Base-by-base conservation (phyloP, 257 asterid species). In the Przewalskia tangutica region DNA sequence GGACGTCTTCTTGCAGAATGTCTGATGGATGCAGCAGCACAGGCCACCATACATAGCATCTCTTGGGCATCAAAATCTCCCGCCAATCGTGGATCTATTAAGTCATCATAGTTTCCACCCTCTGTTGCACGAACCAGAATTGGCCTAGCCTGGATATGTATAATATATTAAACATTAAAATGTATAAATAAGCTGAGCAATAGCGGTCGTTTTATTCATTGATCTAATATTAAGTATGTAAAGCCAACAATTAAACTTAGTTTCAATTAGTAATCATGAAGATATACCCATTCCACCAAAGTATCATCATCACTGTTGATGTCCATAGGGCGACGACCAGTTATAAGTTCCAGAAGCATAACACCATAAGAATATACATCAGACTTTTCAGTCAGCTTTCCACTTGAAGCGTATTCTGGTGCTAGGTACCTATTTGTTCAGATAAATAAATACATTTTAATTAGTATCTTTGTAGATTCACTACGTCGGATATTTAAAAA, bases 361-460 rank as follows among this genome's bases (percentile, higher is more conserved):
- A 95, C 85, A 6, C 98, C 98, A 17, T 85, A 95, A 3, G 98
- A 95, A 86, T 89, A 95, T 6, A 93, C 92, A n/a, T 95, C 99
- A 1, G 99, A 95, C 67, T 93, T 95, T 76, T 95, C 99, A 1
- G 97, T 95, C 11, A 95, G 85, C 85, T 95, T 95, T 7, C 98
- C 98, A 17, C 95, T 95, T 44, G 98, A 85, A 18, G 98, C 98
- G 68, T 95, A 95, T 23, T 95, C 98, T 6, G 98, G 98, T 23
- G 98, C 98, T 65, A 95, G 73, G 84, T 95, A 95, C 81, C 98
- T 95, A 51, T 42, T 50, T 54, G 2, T 16, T 16, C 7, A 50
- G 14, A 50, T 27, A 75, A 75, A 50, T 75, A 75, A 6, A 65
- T 3, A 6, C 5, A 46, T 44, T 40, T 17, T 0, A 66, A 3